phyloP scores from a whole-genome alignment of 192 early-diverging fungal species.

The Phycomyces blakesleeanus region DNA sequence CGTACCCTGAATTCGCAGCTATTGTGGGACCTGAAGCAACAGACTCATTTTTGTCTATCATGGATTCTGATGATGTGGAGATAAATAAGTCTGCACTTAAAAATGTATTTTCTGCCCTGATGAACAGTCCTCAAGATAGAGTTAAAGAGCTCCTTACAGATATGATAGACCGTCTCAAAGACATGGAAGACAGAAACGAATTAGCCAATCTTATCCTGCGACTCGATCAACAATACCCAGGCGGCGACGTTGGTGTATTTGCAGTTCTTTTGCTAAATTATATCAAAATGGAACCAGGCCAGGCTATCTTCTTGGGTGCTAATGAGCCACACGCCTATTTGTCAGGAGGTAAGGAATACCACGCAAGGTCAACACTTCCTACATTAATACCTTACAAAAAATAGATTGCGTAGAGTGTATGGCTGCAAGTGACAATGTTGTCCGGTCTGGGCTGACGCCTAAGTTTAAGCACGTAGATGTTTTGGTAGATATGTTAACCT shows the following conservation, averaged over 20 bases:
- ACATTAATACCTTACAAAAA: no score
- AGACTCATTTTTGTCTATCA: constrained; percentile 41
- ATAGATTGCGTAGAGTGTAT: constrained; percentile 98
- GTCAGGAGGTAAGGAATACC: constrained; percentile 67
- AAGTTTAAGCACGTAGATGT: constrained; percentile 95
- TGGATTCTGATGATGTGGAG: constrained; percentile 36
- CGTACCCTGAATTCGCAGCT: constrained; percentile 76
- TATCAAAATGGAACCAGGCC: constrained; percentile 72
- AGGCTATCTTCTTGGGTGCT: constrained; percentile 92
- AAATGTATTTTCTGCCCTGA: constrained; percentile 57
- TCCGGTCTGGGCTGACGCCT: constrained; percentile 94
- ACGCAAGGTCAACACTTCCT: no score
- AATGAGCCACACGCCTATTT: constrained; percentile 97
- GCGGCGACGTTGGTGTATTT: constrained; percentile 85
- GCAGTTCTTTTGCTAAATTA: constrained; percentile 89
- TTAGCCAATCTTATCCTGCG: constrained; percentile 67
- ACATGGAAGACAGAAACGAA: constrained; percentile 14
- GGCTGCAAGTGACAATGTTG: constrained; percentile 96
- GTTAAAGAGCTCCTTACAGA: constrained; percentile 51
- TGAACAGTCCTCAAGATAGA: constrained; percentile 42
- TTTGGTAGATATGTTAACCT: constrained; percentile 89
- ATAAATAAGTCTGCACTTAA: constrained; percentile 43
- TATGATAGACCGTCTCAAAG: constrained; percentile 51
- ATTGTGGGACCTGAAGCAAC: constrained; percentile 58
- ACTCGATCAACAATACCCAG: constrained; percentile 79